Conservation (phyloP, 1,284 basidiomycete genomes). For the Tylopilus sp. region DNA sequence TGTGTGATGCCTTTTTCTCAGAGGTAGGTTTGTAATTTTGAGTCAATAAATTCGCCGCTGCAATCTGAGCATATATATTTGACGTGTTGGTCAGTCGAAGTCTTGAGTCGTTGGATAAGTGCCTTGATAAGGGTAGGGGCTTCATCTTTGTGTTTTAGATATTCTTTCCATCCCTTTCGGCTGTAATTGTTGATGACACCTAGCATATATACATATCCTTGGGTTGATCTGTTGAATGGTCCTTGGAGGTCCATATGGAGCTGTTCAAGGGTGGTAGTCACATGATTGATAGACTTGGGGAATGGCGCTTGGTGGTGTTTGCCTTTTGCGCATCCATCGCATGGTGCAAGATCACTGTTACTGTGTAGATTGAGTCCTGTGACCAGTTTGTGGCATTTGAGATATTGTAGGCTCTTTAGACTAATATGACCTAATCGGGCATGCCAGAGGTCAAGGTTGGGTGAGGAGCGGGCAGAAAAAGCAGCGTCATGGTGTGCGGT, state of each 20-base stretch:
- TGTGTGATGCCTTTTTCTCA: neutral
- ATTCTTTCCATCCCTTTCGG: constrained; percentile 24
- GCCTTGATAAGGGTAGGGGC: neutral
- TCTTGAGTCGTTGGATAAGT: neutral
- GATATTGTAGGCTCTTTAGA: constrained; percentile 6
- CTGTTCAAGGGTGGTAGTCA: neutral
- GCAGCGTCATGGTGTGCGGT: neutral
- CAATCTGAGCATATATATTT: neutral
- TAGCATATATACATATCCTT: neutral
- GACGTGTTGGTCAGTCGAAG: neutral
- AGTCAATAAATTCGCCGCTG: neutral
- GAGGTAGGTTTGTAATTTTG: neutral
- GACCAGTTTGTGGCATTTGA: constrained; percentile 15
- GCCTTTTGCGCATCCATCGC: constrained; percentile 19
- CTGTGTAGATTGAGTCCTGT: constrained; percentile 17
- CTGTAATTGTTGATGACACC: constrained; percentile 20
- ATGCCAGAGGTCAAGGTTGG: constrained; percentile 26
- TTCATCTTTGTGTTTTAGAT: constrained; percentile 22
- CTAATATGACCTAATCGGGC: constrained; percentile 18
- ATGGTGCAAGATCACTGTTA: constrained; percentile 5
- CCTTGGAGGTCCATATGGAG: no score
- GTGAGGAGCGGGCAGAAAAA: neutral
- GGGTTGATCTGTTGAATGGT: no score
- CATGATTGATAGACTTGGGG: neutral
- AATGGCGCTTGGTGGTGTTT: constrained; percentile 18